These are phyloP conservation scores for Adansonia madagascariensis DNA, from an alignment of 441 rosid genomes.

Conservation along the genomic window DNA sequence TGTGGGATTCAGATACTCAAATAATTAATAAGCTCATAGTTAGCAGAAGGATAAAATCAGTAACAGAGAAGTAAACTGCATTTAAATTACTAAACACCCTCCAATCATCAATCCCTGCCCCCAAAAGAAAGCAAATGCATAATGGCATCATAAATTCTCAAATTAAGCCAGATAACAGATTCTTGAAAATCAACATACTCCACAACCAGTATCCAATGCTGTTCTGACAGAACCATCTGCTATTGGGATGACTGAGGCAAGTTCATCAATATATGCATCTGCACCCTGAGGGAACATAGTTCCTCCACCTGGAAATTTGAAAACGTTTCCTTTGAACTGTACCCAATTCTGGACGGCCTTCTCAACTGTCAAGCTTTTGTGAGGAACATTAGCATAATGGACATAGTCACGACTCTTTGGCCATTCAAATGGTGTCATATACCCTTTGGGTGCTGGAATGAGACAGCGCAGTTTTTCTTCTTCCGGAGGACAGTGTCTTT, in stretches of 20 bases:
- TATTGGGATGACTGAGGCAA: constrained; percentile 64
- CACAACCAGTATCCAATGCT: constrained; percentile 77
- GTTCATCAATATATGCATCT: constrained; percentile 68
- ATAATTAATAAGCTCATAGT: background rate
- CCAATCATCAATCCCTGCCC: background rate
- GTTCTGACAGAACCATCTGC: constrained; percentile 66
- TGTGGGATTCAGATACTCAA: constrained; percentile 8
- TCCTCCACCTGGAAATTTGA: constrained; percentile 78
- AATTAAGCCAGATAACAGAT: background rate
- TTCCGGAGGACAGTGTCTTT: constrained; percentile 70
- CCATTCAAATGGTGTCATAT: constrained; percentile 71
- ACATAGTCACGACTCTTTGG: constrained; percentile 76
- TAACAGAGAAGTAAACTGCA: background rate
- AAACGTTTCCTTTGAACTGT: constrained; percentile 63
- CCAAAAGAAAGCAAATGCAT: constrained; percentile 5
- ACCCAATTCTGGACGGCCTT: constrained; percentile 77
- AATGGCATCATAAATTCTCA: background rate
- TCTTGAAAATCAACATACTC: constrained; percentile 45
- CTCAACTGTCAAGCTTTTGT: constrained; percentile 65
- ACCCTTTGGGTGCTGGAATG: constrained; percentile 73
- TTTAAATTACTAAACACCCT: background rate
- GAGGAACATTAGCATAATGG: constrained; percentile 72
- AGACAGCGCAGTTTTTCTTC: constrained; percentile 66
- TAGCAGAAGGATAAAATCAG: background rate
- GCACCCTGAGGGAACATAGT: constrained; percentile 79